Evolutionary conservation across 2,329 filamentous ascomycete species (phyloP), one percentile per base, ranked within the genome.

Genomic region (Aspergillus brunneoviolaceus): DNA sequence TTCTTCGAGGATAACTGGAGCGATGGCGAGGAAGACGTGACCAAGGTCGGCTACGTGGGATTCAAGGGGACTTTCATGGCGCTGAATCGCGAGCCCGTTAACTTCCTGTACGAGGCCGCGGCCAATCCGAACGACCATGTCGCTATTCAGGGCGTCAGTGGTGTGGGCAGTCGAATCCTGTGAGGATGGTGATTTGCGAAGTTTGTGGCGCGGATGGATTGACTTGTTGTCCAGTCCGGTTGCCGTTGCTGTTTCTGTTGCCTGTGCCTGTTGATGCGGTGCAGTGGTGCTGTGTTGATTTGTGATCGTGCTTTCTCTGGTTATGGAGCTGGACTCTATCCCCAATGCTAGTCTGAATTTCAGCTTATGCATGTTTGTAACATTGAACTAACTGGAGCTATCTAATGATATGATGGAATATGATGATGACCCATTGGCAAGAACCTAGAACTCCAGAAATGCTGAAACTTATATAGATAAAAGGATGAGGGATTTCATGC

Each of bases 51-150:
- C 63, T 99, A 97, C 77, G 65, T 98, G 59, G 95, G 91, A 1
- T 98, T 99, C 81, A 93, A 91, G 78, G 95, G 95, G 25, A 91
- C 96, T 77, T 98, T 92, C 83, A 95, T 95, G 85, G 87, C 88
- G 73, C 77, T 96, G 70, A 95, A 89, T 51, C 84, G 89, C 58
- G 91, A 94, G 72, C 92, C 95, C 1, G 81, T 89, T 6, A 92
- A 89, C 67, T 94, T 98, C 68, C 70, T 96, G 62, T 99, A 98
- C 76, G 95, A 99, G 83, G 90, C 92, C 19, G 94, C 94, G 27
- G 89, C 95, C 39, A 96, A 97, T 75, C 95, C 94, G 12, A 85
- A 80, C 51, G 95, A 99, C 78, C 95, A 99, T 78, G 77, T 77
- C 65, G 73, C 77, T 51, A 78, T 81, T 51, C 74, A 77, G 59